A percentile compares a stretch with the other conserved stretches of the same genome.
Conservation (phyloP, 2,329 filamentous ascomycete species). For the Magnaporthiopsis incrustans region DNA sequence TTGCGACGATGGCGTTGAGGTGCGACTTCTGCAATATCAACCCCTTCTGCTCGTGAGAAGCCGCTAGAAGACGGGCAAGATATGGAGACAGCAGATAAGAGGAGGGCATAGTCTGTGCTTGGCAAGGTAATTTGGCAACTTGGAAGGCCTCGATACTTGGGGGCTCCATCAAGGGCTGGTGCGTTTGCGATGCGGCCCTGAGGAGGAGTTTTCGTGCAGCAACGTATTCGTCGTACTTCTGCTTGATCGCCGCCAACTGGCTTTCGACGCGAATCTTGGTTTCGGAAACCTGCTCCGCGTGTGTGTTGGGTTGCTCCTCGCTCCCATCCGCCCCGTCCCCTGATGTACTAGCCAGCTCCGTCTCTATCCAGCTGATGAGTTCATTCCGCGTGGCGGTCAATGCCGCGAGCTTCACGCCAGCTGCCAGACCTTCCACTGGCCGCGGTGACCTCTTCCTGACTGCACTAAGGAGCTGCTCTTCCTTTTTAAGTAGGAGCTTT, state of each 20-base stretch:
- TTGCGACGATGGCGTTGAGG: constrained; percentile 39
- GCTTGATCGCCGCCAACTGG: constrained; percentile 39
- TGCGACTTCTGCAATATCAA: constrained; percentile 52
- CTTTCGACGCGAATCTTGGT: constrained; percentile 23
- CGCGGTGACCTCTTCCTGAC: constrained; percentile 30
- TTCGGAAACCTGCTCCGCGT: constrained; percentile 15
- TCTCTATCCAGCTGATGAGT: constrained; percentile 59
- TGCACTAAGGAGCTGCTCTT: constrained; percentile 46
- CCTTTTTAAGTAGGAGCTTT: constrained; percentile 47
- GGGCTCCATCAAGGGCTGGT: constrained; percentile 5
- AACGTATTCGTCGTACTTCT: constrained; percentile 47
- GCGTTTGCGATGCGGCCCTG: constrained; percentile 13
- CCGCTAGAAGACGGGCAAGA: constrained; percentile 41
- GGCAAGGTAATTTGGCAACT: constrained; percentile 6
- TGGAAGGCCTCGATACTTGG: constrained; percentile 8
- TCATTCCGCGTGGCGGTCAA: constrained; percentile 48
- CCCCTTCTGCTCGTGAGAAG: constrained; percentile 49
- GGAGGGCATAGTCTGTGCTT: constrained; percentile 14
- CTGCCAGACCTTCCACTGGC: background rate
- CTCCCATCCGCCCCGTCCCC: constrained; percentile 21
- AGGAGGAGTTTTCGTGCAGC: constrained; percentile 41
- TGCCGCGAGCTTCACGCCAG: constrained; percentile 38
- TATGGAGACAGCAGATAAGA: constrained; percentile 47
- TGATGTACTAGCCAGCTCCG: constrained; percentile 47
- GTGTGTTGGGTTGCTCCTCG: constrained; percentile 13